phyloP scores from a whole-genome alignment of 371 early-diverging fungal genomes.

The Rhizopus arrhizus region DNA sequence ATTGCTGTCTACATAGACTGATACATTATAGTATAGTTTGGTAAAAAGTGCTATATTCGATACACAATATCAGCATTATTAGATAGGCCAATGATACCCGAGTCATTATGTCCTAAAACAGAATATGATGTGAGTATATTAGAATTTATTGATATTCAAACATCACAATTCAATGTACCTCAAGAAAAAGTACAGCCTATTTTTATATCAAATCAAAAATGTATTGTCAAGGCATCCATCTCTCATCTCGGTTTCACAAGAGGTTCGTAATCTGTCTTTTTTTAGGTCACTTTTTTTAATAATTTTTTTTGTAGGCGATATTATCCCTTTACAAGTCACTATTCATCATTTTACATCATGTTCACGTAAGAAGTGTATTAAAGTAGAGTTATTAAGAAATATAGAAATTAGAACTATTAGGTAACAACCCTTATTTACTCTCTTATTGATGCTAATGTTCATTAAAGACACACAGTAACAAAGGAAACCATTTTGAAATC shows the following conservation, averaged over 20 bases:
- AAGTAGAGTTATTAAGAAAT: slow-evolving; percentile 38
- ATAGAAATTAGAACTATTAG: slow-evolving; percentile 38
- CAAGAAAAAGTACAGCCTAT: slow-evolving; percentile 36
- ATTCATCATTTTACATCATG: slow-evolving; percentile 39
- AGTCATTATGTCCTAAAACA: slow-evolving; percentile 43
- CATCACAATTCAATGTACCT: slow-evolving; percentile 26
- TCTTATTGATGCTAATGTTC: neutral
- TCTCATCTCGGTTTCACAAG: slow-evolving; percentile 51
- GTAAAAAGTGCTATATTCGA: slow-evolving; percentile 42
- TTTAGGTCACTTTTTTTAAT: slow-evolving; percentile 1
- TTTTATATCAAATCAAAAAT: slow-evolving; percentile 28
- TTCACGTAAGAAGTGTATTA: slow-evolving; percentile 29
- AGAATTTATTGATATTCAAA: slow-evolving; percentile 45
- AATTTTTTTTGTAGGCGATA: slow-evolving; percentile 35
- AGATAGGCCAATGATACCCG: slow-evolving; percentile 46
- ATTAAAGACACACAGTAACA: slow-evolving; percentile 19
- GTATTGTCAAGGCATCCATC: slow-evolving; percentile 36
- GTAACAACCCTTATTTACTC: slow-evolving; percentile 3
- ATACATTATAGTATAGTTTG: slow-evolving; percentile 12
- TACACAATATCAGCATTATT: slow-evolving; percentile 44
- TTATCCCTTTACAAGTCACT: slow-evolving; percentile 38
- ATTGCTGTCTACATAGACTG: neutral
- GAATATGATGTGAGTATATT: slow-evolving; percentile 45
- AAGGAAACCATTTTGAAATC: slow-evolving; percentile 23
- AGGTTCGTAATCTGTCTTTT: slow-evolving; percentile 28